Conservation (phyloP, 805 yeast genomes). For the Sugiyamaella smithiae region DNA sequence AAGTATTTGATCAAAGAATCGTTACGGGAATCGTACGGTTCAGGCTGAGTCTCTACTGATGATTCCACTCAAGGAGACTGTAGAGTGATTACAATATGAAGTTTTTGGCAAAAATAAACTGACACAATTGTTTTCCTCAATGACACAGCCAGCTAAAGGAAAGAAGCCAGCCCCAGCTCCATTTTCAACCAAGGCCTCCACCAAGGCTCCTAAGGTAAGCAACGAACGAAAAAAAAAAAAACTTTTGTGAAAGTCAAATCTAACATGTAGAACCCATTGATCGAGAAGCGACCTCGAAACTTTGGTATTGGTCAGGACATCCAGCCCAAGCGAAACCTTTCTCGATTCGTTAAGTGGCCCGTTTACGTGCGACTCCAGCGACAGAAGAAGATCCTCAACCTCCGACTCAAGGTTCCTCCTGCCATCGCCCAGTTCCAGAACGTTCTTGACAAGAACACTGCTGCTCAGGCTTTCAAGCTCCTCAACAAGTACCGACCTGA, state of each 20-base stretch:
- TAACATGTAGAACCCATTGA: slow-evolving; percentile 67
- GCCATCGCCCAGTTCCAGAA: slow-evolving; percentile 95
- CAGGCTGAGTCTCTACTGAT: slow-evolving; percentile 23
- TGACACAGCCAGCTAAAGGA: slow-evolving; percentile 33
- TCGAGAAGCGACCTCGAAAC: slow-evolving; percentile 86
- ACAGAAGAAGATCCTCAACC: slow-evolving; percentile 92
- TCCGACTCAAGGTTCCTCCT: slow-evolving; percentile 99
- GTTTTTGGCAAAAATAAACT: slow-evolving; percentile 11
- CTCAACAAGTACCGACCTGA: slow-evolving; percentile 99
- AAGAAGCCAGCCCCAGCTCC: slow-evolving; percentile 99
- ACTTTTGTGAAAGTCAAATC: background rate
- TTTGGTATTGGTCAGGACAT: slow-evolving; percentile 95
- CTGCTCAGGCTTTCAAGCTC: slow-evolving; percentile 93
- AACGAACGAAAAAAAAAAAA: slow-evolving; percentile 13
- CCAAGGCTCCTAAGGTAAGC: slow-evolving; percentile 43
- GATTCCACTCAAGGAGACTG: slow-evolving; percentile 26
- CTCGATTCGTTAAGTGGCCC: slow-evolving; percentile 99
- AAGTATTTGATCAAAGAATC: background rate
- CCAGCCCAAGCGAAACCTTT: slow-evolving; percentile 94
- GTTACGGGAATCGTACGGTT: background rate
- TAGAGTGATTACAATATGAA: slow-evolving; percentile 29
- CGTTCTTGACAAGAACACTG: slow-evolving; percentile 98
- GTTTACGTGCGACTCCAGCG: slow-evolving; percentile 97
- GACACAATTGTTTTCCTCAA: slow-evolving; percentile 26
- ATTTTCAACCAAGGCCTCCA: slow-evolving; percentile 63